Conservation (phyloP, 2,329 filamentous ascomycete species). For the Epichloe sibirici region DNA sequence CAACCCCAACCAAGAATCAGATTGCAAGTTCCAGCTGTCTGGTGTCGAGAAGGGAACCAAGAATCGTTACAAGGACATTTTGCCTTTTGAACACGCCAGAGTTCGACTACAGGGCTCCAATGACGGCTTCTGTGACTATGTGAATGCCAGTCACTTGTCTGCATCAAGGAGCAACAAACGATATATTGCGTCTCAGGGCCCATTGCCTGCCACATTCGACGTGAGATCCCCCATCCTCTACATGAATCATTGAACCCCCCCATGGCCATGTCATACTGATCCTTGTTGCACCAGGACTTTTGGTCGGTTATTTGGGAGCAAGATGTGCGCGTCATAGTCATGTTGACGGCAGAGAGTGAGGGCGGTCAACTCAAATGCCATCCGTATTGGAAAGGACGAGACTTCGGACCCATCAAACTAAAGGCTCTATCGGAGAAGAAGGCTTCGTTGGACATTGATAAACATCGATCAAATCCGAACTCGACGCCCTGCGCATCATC, state of each 20-base stretch:
- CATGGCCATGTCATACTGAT: not conserved
- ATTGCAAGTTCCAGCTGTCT: conserved; percentile 55
- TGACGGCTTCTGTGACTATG: conserved; percentile 70
- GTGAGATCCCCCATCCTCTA: conserved; percentile 37
- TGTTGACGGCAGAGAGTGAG: conserved; percentile 90
- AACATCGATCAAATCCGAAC: conserved; percentile 30
- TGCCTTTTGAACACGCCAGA: conserved; percentile 87
- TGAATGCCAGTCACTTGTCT: conserved; percentile 85
- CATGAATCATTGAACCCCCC: not conserved
- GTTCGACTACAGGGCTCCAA: conserved; percentile 64
- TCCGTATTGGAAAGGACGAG: conserved; percentile 73
- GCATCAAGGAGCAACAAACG: conserved; percentile 73
- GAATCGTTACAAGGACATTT: conserved; percentile 96
- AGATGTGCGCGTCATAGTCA: conserved; percentile 87
- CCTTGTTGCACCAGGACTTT: conserved; percentile 55
- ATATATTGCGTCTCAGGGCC: conserved; percentile 93
- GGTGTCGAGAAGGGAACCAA: conserved; percentile 91
- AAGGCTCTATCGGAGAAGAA: conserved; percentile 71
- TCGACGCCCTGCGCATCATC: conserved; percentile 12
- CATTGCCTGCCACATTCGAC: conserved; percentile 81
- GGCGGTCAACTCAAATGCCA: conserved; percentile 92
- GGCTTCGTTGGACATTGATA: conserved; percentile 61
- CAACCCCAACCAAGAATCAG: conserved; percentile 22
- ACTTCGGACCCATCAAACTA: conserved; percentile 67
- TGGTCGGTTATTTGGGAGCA: conserved; percentile 98